Evolutionary conservation across 768 basidiomycete species (phyloP).

Genomic region (Leccinum uliginosum): DNA sequence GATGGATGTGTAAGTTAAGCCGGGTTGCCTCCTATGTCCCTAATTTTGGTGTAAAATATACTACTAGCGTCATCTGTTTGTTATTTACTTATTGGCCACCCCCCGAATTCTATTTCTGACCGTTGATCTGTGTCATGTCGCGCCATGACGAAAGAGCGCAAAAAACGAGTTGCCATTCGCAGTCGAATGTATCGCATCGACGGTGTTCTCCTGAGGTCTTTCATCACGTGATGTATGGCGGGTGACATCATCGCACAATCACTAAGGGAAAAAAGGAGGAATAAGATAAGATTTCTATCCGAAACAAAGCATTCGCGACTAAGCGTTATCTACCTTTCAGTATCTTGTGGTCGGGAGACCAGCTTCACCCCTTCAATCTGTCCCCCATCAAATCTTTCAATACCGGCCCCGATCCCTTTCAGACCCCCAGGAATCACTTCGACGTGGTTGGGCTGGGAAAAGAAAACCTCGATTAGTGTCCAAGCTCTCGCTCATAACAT

Average conservation of each 20-base stretch:
- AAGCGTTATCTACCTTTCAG: conserved; percentile 31
- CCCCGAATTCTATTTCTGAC: conserved; percentile 28
- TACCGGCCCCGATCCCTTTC: conserved; percentile 37
- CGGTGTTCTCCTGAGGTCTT: conserved; percentile 26
- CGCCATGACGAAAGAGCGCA: conserved; percentile 28
- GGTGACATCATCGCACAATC: conserved; percentile 19
- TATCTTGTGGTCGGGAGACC: conserved; percentile 42
- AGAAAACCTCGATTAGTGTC: neutral
- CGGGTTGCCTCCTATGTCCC: neutral
- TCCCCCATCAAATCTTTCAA: conserved; percentile 38
- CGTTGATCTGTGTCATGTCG: conserved; percentile 26
- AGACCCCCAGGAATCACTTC: conserved; percentile 41
- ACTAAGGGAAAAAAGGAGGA: conserved; percentile 15
- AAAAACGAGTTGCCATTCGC: conserved; percentile 29
- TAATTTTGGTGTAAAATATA: conserved; percentile 5
- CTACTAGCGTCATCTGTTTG: conserved; percentile 11
- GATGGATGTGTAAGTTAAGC: conserved; percentile 14
- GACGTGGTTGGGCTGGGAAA: conserved; percentile 38
- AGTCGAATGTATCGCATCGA: conserved; percentile 30
- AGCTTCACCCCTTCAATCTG: conserved; percentile 44
- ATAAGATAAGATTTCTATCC: conserved; percentile 25
- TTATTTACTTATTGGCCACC: conserved; percentile 29
- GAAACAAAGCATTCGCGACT: conserved; percentile 14
- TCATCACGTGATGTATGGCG: conserved; percentile 17
- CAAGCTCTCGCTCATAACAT: neutral